Evolutionary conservation across 2,329 filamentous ascomycete species (phyloP), one percentile per base, ranked within the genome.

Genomic region (Microascus cirrosus): DNA sequence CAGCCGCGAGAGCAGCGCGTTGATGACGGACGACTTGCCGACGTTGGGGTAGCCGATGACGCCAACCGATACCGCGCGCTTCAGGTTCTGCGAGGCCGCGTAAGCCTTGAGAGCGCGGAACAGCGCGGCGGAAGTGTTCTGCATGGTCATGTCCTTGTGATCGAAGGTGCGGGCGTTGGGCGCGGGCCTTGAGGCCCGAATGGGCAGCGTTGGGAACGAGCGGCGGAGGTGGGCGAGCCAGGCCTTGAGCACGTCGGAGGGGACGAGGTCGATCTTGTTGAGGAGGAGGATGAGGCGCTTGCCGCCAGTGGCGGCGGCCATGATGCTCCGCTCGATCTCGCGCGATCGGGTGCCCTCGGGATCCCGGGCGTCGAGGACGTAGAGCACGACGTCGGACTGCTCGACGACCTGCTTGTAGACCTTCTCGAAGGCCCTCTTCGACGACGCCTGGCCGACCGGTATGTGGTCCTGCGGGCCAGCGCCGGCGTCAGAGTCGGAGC

Each of bases 41-140:
- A 96, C 92, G 70, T 96, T 96, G 65, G 92, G 92, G 71, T 96
- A 96, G 32, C 92, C 92, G 65, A 96, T 95, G 61, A 96, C 89
- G 63, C 92, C 92, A 60, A 96, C 92, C 22, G 89, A 92, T 65
- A 95, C 84, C 57, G 91, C 87, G 58, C 92, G 87, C 79, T 95
- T 95, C 63, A 96, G 77, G 69, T 95, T 86, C 65, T 89, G 88
- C 60, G 82, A 82, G 59, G 89, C 86, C 11, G 92, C 89, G 68
- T 89, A 96, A 51, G 89, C 86, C 77, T 96, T 96, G 61, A 96
- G 82, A 1, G 92, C 89, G 65, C 86, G 89, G 78, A 96, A 91
- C 11, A 96, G 82, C 0, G 90, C 85, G 57, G 88, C 81, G 5
- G 91, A 90, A 13, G 92, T 96, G 70, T 83, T 89, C 72, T 93